Percentiles rank a stretch among this genome's conserved stretches.
Conservation (phyloP, 2,329 filamentous ascomycete species). For the Helotiales sp. region DNA sequence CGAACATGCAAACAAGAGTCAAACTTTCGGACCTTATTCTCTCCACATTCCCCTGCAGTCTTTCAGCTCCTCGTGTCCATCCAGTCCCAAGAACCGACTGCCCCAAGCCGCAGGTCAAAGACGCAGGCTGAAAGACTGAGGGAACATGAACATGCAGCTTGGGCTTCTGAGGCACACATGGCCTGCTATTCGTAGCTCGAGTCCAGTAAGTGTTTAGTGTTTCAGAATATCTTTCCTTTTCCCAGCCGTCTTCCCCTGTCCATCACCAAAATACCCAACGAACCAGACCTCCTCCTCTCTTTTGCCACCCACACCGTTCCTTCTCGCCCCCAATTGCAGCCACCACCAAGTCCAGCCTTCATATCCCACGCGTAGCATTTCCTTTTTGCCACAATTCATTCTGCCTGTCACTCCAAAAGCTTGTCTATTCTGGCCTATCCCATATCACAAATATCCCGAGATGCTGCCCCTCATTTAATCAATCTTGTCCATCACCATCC, state of each 20-base stretch:
- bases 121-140: neutral
- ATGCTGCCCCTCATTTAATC: slow-evolving; percentile 8
- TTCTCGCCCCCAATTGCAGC: neutral
- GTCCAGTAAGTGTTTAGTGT: slow-evolving; percentile 8
- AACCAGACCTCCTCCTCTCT: neutral
- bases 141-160: neutral
- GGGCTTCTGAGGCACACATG: neutral
- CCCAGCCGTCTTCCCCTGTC: slow-evolving; percentile 3
- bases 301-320: neutral
- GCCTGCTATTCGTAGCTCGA: slow-evolving; percentile 1
- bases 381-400: slow-evolving; percentile 7
- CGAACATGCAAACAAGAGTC: too few species aligned
- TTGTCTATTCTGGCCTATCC: too few species aligned
- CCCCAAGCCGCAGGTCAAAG: neutral
- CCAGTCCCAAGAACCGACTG: too few species aligned
- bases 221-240: neutral
- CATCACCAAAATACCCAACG: neutral
- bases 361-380: neutral
- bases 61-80: too few species aligned
- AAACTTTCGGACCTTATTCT: too few species aligned
- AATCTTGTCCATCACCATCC: slow-evolving; percentile 7
- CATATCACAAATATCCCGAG: neutral
- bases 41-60: too few species aligned
- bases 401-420: neutral
- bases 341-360: neutral